Evolutionary conservation across 1,139 yeast genomes (phyloP), one percentile per base, ranked within the genome.

Genomic region (Protomyces arabidopsidicola): DNA sequence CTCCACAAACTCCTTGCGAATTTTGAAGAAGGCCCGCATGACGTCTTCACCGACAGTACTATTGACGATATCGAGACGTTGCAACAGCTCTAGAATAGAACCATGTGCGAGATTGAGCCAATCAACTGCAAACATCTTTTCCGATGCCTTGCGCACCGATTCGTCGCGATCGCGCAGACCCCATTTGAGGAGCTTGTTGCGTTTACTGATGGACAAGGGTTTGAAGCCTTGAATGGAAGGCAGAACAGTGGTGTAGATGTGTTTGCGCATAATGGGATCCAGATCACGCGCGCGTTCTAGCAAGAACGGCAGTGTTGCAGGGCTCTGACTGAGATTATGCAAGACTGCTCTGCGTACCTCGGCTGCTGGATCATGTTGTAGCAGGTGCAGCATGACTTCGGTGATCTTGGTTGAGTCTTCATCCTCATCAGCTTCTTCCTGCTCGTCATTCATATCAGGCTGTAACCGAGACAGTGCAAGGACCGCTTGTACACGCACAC

Each of bases 331-430:
- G 45, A 91, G 73, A 71, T 90, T 88, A 56, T 87, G 76, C 70
- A 90, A 75, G 0, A 93, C 95, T 0, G 96, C 90, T 63, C 97
- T 79, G 69, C 98, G 81, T 0, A 91, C 97, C 69, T 93, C 98
- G 0, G 97, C 85, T 70, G 86, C 86, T 1, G 90, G 83, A 74
- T 93, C 98, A 71, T 86, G 83, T 70, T 85, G 86, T 70, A 90
- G 77, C 0, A 87, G 81, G 22, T 76, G 71, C 45, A 86, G 70
- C 35, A 90, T 75, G 56, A 80, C 78, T 45, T 80, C 78, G 1
- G 84, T 67, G 4, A 75, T 69, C 12, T 58, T 58, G 27, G 56
- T 52, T 4, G 14, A 72, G 67, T 65, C 45, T 70, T 81, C n/a
- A 86, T 51, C 83, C 50, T 77, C 79, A 55, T 78, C 78, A 14